Evolutionary conservation across 2,329 filamentous ascomycete genomes (phyloP).

Genomic region (Drechslerella dactyloides): DNA sequence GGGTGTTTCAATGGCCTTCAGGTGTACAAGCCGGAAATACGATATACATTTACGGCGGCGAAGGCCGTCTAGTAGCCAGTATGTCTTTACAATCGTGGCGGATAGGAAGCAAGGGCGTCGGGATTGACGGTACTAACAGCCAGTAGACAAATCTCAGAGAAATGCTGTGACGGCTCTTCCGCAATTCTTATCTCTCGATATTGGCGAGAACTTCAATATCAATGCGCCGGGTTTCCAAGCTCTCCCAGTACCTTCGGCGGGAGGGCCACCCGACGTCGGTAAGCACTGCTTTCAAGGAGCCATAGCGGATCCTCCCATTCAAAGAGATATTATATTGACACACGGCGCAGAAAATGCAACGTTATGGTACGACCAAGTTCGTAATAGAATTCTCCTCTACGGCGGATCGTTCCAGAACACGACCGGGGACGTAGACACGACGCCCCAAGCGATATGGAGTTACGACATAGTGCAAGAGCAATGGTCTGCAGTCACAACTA

Average conservation of each 20-base stretch:
- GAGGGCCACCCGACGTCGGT: slow-evolving; percentile 34
- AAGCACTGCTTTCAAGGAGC: slow-evolving; percentile 4
- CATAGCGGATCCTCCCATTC: no score
- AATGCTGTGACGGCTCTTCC: slow-evolving; percentile 4
- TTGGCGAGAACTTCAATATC: slow-evolving; percentile 17
- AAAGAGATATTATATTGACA: neutral
- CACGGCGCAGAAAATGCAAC: slow-evolving; percentile 32
- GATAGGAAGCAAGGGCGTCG: neutral
- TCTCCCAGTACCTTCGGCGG: slow-evolving; percentile 4
- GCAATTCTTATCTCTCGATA: slow-evolving; percentile 30
- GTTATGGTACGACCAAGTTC: slow-evolving; percentile 27
- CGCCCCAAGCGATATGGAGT: slow-evolving; percentile 31
- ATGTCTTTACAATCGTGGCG: neutral
- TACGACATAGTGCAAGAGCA: slow-evolving; percentile 34
- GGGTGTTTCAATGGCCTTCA: no score
- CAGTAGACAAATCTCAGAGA: neutral
- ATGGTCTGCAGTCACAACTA: slow-evolving; percentile 23
- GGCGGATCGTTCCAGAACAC: slow-evolving; percentile 33
- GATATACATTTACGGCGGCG: slow-evolving; percentile 42
- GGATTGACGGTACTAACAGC: neutral
- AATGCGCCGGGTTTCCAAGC: slow-evolving; percentile 5
- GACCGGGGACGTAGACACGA: slow-evolving; percentile 33
- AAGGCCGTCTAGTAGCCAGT: slow-evolving; percentile 11
- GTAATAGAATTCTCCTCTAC: slow-evolving; percentile 32
- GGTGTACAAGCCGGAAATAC: slow-evolving; percentile 21